Evolutionary conservation across 495 filamentous ascomycete species (phyloP), one percentile per base, ranked within the genome.

Genomic region (Lineolata rhizophorae): DNA sequence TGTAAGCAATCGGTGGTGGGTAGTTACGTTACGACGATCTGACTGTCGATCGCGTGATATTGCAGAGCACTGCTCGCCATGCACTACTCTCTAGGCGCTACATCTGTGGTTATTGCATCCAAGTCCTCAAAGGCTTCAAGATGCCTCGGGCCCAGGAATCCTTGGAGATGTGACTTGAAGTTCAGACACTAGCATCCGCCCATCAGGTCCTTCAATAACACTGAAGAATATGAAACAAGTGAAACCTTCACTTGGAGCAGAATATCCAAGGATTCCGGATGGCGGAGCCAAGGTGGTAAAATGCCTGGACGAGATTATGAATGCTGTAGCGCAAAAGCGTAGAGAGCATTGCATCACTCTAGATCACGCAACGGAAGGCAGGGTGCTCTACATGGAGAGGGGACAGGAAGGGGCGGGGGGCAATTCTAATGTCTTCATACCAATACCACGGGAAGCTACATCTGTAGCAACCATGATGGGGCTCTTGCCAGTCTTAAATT

Each of bases 381-480:
- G 21, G 22, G 19, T 21, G 15, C 65, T 71, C 69, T 72, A 71
- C 67, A 36, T 52, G 31, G 50, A 42, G 35, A 45, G 47, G 50
- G 40, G 37, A 37, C 43, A 51, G 51, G 43, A 36, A 52, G 49
- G 48, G 54, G 46, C 37, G 54, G 56, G 47, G 53, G 52, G 44
- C 50, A 45, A 38, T 48, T 39, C 46, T 46, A 62, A 55, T 63
- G 52, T 57, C 68, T 76, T 90, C 87, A 92, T 94, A 97, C 87
- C 87, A 64, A 97, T 97, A 70, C 87, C 87, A 66, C 87, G 78
- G 37, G 90, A 93, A 48, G 87, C 87, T 45, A 97, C 87, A 60
- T 97, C 87, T 31, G 87, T 97, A 49, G 87, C 87, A 53, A 97
- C 87, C 65, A 97, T 90, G 53, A 97, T 79, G 27, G 84, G 83